Evolutionary conservation across 257 asterid genomes (phyloP), one percentile per base, ranked within the genome.

Genomic region (Solanum virginianum): DNA sequence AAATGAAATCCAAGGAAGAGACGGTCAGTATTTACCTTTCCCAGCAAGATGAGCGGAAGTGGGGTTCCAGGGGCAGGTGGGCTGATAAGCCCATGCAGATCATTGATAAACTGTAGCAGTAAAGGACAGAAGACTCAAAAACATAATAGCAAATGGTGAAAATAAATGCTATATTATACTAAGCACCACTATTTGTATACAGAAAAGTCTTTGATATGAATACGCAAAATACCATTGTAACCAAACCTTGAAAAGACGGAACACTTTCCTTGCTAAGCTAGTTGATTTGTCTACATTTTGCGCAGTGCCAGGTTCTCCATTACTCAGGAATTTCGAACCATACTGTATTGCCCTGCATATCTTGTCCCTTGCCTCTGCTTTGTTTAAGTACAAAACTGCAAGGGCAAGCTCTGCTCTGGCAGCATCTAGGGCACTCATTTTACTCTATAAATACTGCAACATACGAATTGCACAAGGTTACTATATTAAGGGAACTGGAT

Each of bases 321-420:
- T 92, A 89, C 99, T 95, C 91, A 97, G 86, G 91, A 91, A 95
- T 88, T 95, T 97, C 1, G 98, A 97, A 85, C 98, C 99, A 82
- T 97, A 97, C 84, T 97, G 98, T 86, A 97, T 97, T 22, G 99
- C 97, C 94, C 98, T 92, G 93, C 98, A 97, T 89, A 97, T 94
- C 95, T 97, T 97, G 86, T 97, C 99, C 91, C 99, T 94, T 56
- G 98, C 96, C 85, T 97, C 99, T 49, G 98, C 98, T 91, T 97
- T 97, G 94, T 93, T 93, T 84, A 97, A 91, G 89, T 97, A 97
- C 89, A 95, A 82, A 74, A 95, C 96, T 59, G 95, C 95, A 90
- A 97, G 93, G 74, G 93, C 98, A 90, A 97, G 98, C 87, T 97
- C 99, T 5, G 98, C 88, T 89, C 98, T 92, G 81, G 97, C 94